phyloP scores from a whole-genome alignment of 1,139 yeast species.

The Yamadazyma trypodendri region DNA sequence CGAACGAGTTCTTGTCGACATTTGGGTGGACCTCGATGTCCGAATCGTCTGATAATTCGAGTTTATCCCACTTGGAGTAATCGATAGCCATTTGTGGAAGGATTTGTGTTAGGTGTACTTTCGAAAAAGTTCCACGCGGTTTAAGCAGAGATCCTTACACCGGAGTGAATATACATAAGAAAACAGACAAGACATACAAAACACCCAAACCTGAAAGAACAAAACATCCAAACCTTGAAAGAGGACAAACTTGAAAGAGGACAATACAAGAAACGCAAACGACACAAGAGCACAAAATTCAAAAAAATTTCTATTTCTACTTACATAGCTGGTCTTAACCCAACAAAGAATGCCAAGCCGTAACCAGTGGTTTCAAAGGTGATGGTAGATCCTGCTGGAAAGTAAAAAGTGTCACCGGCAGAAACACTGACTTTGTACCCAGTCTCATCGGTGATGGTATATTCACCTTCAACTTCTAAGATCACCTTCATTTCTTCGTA shows the following conservation, averaged over 20 bases:
- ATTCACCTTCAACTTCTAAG: conserved; percentile 64
- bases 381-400: conserved; percentile 64
- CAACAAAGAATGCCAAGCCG: conserved; percentile 64
- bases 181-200: neutral
- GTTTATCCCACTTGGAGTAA: conserved; percentile 96
- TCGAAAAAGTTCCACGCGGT: conserved; percentile 1
- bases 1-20: conserved; percentile 90
- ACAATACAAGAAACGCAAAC: too few relatives aligned
- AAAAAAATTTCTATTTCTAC: conserved; percentile 6
- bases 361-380: conserved; percentile 67
- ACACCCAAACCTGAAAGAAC: too few relatives aligned
- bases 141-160: neutral
- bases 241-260: too few relatives aligned
- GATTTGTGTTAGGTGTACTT: neutral
- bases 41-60: conserved; percentile 93
- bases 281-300: too few relatives aligned
- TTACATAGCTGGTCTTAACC: conserved; percentile 51
- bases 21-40: conserved; percentile 98
- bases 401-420: conserved; percentile 70
- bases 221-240: too few relatives aligned
- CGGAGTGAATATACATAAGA: neutral
- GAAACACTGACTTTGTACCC: conserved; percentile 55
- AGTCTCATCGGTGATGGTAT: conserved; percentile 59
- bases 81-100: conserved; percentile 66
- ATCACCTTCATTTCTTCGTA: conserved; percentile 74